Evolutionary conservation across 2,329 filamentous ascomycete genomes (phyloP), one percentile per base, ranked within the genome.

Genomic region (Neoascochyta sp.): DNA sequence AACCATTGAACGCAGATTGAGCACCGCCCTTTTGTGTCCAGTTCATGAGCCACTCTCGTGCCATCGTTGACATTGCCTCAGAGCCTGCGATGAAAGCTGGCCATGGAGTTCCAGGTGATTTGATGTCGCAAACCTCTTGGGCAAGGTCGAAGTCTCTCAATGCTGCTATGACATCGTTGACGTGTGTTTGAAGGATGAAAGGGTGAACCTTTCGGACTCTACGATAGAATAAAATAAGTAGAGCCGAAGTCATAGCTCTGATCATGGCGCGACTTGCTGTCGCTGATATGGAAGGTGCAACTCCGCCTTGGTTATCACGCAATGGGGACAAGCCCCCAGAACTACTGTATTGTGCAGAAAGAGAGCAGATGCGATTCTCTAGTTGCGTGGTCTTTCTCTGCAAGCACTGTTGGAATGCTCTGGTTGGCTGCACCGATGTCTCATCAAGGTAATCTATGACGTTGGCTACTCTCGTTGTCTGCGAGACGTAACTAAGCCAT

Each of bases 211-310:
- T 52, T 11, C 60, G 54, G 10, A 68, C 56, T 4, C 65, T 54
- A 3, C 64, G 51, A 36, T 68, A 68, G 41, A 68, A 68, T 22
- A 65, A 62, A 2, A 69, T 64, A 5, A 68, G 51, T 5, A 68
- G 41, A 0, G 63, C 64, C 7, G 57, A 50, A 24, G 63, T 63
- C 36, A 69, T 39, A 0, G 65, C 65, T 11, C 57, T 52, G 5
- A 67, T 39, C 52, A 69, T 64, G 7, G 39, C 39, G 12, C 25
- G 35, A 18, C 39, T 36, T 15, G 37, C 37, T 14, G 11, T 16
- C 7, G 33, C 13, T 12, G 33, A 10, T 9, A 11, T 30, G 0
- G 26, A 17, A 1, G 19, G 14, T 2, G 14, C 20, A 9, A 17
- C 8, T n/a, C 26, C 26, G 4, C 17, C 8, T 9, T 25, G 18